Percentiles rank a stretch among this genome's conserved stretches.
Conservation (phyloP, 2,329 filamentous ascomycete species). For the Xylariomycetidae sp. region DNA sequence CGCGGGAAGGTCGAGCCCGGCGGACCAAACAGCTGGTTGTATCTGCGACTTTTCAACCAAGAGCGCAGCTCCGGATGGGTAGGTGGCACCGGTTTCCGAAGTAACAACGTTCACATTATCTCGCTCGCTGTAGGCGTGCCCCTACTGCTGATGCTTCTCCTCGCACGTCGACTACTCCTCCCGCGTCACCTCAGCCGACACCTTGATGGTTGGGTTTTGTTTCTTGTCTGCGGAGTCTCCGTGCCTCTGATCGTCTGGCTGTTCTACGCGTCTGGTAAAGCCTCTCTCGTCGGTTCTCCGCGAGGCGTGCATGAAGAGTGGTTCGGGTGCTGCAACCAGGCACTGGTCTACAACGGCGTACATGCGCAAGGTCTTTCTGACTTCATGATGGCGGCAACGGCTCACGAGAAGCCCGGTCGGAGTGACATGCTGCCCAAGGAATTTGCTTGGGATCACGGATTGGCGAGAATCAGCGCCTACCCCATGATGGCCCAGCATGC, state of each 20-base stretch:
- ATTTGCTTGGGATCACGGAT: conserved; percentile 23
- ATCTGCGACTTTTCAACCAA: conserved; percentile 26
- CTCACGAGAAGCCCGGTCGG: conserved; percentile 15
- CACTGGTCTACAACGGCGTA: conserved; percentile 24
- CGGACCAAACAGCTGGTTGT: conserved; percentile 24
- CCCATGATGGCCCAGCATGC: conserved; percentile 28
- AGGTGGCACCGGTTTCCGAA: conserved; percentile 23
- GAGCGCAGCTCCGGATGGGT: conserved; percentile 25
- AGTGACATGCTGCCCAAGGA: conserved; percentile 26
- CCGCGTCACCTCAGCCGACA: conserved; percentile 17
- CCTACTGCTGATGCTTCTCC: conserved; percentile 15
- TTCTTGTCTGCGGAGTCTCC: conserved; percentile 20
- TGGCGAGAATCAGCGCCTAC: conserved; percentile 25
- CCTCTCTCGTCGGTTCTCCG: conserved; percentile 20
- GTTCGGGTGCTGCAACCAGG: conserved; percentile 27
- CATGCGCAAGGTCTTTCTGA: conserved; percentile 18
- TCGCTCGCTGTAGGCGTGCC: conserved; percentile 20
- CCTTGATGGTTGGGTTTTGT: conserved; percentile 22
- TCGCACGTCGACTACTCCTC: conserved; percentile 14
- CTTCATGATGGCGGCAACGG: conserved; percentile 16
- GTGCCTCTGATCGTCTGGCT: conserved; percentile 25
- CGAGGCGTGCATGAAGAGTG: conserved; percentile 24
- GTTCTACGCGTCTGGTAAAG: conserved; percentile 27
- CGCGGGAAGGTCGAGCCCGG: conserved; percentile 18
- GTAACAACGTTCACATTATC: conserved; percentile 25